Percentiles rank a stretch among this genome's conserved stretches.
These are phyloP conservation scores for Uncinocarpus reesii DNA, from an alignment of 2,329 filamentous ascomycete species.

Conservation along the genomic window DNA sequence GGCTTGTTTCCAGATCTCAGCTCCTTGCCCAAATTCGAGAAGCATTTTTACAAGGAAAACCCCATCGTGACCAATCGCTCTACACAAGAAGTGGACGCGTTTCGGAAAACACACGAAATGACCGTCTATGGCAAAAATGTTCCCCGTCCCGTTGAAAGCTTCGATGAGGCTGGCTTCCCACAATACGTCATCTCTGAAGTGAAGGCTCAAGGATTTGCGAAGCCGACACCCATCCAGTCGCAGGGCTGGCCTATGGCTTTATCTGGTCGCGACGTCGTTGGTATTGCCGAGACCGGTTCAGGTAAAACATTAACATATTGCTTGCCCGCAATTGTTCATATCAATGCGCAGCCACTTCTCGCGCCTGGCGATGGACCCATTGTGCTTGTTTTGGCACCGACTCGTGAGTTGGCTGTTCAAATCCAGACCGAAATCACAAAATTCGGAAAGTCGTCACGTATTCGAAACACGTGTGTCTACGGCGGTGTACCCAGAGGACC, in stretches of 20 bases:
- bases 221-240: constrained; percentile 91
- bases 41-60: constrained; percentile 98
- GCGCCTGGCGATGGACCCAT: constrained; percentile 93
- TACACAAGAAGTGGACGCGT: constrained; percentile 70
- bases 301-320: constrained; percentile 99
- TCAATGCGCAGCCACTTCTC: constrained; percentile 95
- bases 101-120: constrained; percentile 77
- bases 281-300: constrained; percentile 97
- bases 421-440: constrained; percentile 98
- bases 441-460: constrained; percentile 94
- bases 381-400: constrained; percentile 88
- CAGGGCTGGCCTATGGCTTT: constrained; percentile 99
- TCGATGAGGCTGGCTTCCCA: constrained; percentile 95
- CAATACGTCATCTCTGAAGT: constrained; percentile 97
- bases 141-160: constrained; percentile 89
- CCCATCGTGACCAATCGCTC: constrained; percentile 65
- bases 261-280: constrained; percentile 93
- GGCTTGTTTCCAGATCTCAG: constrained; percentile 52
- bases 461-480: constrained; percentile 97
- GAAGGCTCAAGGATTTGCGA: constrained; percentile 91
- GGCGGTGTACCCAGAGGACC: constrained; percentile 96
- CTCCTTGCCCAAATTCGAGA: constrained; percentile 89
- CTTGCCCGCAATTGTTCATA: constrained; percentile 95
- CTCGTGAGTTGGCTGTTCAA: constrained; percentile 94
- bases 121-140: constrained; percentile 68